Evolutionary conservation across 2,329 filamentous ascomycete genomes (phyloP).

Genomic region (Nemania abortiva): DNA sequence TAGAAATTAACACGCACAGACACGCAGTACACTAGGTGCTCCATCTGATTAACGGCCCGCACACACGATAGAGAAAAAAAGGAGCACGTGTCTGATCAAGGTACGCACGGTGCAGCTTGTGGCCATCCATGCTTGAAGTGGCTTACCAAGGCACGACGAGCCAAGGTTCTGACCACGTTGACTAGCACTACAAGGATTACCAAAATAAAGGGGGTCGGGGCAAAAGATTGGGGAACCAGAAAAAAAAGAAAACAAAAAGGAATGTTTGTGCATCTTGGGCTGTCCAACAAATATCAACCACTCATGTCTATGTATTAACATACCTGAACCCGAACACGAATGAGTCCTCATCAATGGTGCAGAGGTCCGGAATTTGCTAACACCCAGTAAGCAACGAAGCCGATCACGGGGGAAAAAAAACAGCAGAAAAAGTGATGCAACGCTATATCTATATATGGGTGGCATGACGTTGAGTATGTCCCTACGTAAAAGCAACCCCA

Average conservation of each 20-base stretch:
- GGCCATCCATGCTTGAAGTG: constrained; percentile 6
- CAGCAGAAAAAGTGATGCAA: constrained; percentile 2
- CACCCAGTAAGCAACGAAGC: not conserved
- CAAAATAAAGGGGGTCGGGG: not conserved
- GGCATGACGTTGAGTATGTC: constrained; percentile 15
- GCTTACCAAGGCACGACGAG: constrained; percentile 7
- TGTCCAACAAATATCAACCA: constrained; percentile 4
- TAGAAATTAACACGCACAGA: not conserved
- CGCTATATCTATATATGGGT: constrained; percentile 6
- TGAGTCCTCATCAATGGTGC: not conserved
- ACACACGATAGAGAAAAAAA: constrained; percentile 18
- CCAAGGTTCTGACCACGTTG: constrained; percentile 13
- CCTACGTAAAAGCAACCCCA: constrained; percentile 7
- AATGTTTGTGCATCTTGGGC: not conserved
- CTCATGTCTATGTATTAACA: not conserved
- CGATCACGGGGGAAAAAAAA: constrained; percentile 3
- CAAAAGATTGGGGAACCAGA: constrained; percentile 19
- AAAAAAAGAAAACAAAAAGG: not conserved
- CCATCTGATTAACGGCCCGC: constrained; percentile 10
- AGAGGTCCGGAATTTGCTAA: not conserved
- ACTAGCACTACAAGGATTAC: not conserved
- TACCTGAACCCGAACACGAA: constrained; percentile 16
- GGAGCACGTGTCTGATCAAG: constrained; percentile 22
- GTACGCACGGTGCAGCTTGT: constrained; percentile 25
- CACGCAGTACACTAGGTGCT: not conserved